phyloP scores from a whole-genome alignment of 331 rosid species.

The Telfairia occidentalis region DNA sequence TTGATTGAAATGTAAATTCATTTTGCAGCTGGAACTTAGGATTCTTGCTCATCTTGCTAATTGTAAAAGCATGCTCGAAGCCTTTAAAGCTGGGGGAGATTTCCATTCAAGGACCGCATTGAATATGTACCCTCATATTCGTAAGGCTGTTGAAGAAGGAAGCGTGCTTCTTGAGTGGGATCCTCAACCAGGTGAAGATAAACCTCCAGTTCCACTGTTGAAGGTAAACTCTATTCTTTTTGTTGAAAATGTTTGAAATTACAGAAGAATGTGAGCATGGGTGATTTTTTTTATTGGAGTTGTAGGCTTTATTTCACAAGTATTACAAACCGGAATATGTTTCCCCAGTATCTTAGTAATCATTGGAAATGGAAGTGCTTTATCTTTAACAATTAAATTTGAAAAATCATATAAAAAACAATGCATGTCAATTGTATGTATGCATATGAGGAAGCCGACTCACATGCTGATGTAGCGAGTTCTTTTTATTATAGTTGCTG shows the following conservation, averaged over 20 bases:
- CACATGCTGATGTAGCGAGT: not conserved
- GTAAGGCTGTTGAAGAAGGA: conserved; percentile 61
- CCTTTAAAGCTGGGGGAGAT: conserved; percentile 95
- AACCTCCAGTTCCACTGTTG: conserved; percentile 87
- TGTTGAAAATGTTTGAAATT: not conserved
- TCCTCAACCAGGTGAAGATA: conserved; percentile 90
- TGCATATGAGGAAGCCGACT: not conserved
- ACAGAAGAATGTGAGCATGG: not conserved
- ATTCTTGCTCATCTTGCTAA: conserved; percentile 92
- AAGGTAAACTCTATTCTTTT: conserved; percentile 43
- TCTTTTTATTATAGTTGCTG: not conserved
- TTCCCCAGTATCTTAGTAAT: not conserved
- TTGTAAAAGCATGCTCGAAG: conserved; percentile 93
- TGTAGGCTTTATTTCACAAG: not conserved
- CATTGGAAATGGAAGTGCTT: not conserved
- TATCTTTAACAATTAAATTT: not conserved
- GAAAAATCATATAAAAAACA: not conserved
- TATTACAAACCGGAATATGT: not conserved
- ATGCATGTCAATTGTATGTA: not conserved
- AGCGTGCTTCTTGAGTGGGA: conserved; percentile 93
- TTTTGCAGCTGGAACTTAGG: conserved; percentile 84
- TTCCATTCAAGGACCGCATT: conserved; percentile 97
- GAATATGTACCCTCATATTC: conserved; percentile 94
- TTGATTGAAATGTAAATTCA: conserved; percentile 23
- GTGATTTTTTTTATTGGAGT: not conserved